Base-by-base conservation (phyloP, 2,329 filamentous ascomycete genomes). In the Leptographium wingfieldii region DNA sequence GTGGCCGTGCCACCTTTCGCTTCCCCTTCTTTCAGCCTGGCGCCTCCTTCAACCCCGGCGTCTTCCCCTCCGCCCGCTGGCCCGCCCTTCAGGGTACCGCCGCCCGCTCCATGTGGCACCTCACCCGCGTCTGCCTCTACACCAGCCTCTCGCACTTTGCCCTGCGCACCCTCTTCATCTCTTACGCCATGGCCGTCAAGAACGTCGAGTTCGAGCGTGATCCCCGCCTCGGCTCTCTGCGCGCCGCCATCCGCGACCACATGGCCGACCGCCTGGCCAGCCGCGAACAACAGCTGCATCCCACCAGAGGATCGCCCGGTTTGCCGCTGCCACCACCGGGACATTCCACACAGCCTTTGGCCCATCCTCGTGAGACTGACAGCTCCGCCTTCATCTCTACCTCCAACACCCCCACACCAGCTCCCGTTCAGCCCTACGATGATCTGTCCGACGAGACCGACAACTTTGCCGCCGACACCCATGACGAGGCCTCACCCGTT, bases 401-500 rank as follows among this genome's bases (percentile, higher is more conserved):
- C 14, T 3, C n/a, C n/a, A 12, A 51, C n/a, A 5, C 22, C 3
- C 51, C 16, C 19, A 3, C 3, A 12, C 48, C 35, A 7, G 7
- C 33, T 35, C 19, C 48, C 48, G 48, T 11, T 25, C 48, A 48
- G 46, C 2, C 19, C 46, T 14, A 49, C 22, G 52, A 60, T 16
- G 59, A 40, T 12, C 40, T 35, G 9, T 27, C 27, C 10, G 38
- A 33, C 33, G 59, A 59, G 43, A 53, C 33, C 22, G 49, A 59
- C 55, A 48, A 9, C 10, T 43, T 59, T 1, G 59, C 10, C 14
- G 14, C 46, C n/a, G 11, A 33, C 10, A 29, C 14, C 25, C 31
- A 60, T 29, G 65, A 66, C 61, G 64, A 67, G 11, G 61, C 59
- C 5, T 67, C 66, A 25, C 66, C 66, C 12, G 56, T 65, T 3